These are phyloP conservation scores for Alectoria sarmentosa DNA, from an alignment of 495 filamentous ascomycete species.

Conservation along the genomic window DNA sequence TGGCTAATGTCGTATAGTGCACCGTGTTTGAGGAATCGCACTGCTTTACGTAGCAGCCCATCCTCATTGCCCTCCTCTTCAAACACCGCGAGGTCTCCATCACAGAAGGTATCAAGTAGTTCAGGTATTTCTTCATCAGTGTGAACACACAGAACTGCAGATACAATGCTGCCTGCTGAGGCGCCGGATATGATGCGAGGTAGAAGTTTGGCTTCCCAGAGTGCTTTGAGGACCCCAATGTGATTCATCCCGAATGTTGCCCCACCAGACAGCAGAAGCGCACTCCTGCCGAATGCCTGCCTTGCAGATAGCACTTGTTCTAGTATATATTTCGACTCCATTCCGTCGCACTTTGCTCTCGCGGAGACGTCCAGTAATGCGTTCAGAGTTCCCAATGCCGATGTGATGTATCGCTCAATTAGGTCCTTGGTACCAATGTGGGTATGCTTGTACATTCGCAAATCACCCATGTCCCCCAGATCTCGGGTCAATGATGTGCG, in stretches of 20 bases:
- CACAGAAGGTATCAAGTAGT: slow-evolving; percentile 63
- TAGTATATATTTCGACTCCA: slow-evolving; percentile 60
- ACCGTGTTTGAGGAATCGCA: slow-evolving; percentile 71
- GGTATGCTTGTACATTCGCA: slow-evolving; percentile 74
- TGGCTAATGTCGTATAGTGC: slow-evolving; percentile 77
- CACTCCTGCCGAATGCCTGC: slow-evolving; percentile 84
- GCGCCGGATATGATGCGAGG: slow-evolving; percentile 91
- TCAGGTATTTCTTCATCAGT: slow-evolving; percentile 78
- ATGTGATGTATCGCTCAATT: slow-evolving; percentile 80
- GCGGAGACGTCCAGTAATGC: slow-evolving; percentile 59
- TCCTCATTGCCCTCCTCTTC: slow-evolving; percentile 64
- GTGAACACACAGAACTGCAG: slow-evolving; percentile 73
- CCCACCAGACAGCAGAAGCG: slow-evolving; percentile 79
- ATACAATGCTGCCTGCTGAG: slow-evolving; percentile 91
- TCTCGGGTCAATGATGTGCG: slow-evolving; percentile 75
- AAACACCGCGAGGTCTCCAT: slow-evolving; percentile 82
- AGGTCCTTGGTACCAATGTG: slow-evolving; percentile 81
- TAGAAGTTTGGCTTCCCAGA: slow-evolving; percentile 67
- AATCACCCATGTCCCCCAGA: slow-evolving; percentile 79
- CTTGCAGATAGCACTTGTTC: slow-evolving; percentile 69
- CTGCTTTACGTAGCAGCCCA: slow-evolving; percentile 58
- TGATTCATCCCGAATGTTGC: slow-evolving; percentile 96
- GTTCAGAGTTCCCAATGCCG: slow-evolving; percentile 63
- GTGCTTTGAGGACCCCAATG: slow-evolving; percentile 83
- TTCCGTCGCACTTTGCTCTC: slow-evolving; percentile 43